Evolutionary conservation across 768 basidiomycete species (phyloP), one percentile per base, ranked within the genome.

Genomic region (Boletus sp.): DNA sequence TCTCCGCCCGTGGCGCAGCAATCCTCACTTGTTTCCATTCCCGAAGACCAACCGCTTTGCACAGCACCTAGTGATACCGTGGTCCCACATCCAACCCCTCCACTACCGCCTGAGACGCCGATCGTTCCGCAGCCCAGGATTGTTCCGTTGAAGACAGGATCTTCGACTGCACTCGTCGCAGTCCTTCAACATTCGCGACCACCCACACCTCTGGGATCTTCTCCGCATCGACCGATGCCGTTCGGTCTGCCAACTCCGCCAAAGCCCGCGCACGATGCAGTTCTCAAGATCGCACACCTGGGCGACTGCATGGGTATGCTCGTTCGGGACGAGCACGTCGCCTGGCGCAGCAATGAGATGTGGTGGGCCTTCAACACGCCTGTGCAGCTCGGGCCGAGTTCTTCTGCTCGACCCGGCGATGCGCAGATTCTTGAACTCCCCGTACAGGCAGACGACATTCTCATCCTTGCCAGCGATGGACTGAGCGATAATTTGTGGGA

Each of bases 331-430:
- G 83, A 89, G 45, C 78, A 83, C 52, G 85, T 97, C 44, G 83
- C 85, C 2, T 97, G 93, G 86, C 80, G 94, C 33, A 90, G 86
- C 48, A 83, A 90, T 42, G 95, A 97, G 72, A 95, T 96, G 91
- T 94, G 94, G 84, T 94, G 92, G 82, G 81, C 79, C 14, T 86
- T 86, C 71, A 86, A 86, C 63, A 82, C 80, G n/a, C 85, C 84
- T 0, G 76, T 80, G 30, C 85, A 86, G 63, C 83, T 88, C 32
- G 85, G 85, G 7, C 84, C 85, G 2, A 75, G 80, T 41, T 81
- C 81, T 2, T 73, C 80, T n/a, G 84, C 85, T 18, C 80, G 79
- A 28, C 87, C 90, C 15, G 67, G 78, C 18, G 82, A 90, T 48
- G 89, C 91, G 2, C 86, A 86, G 56, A 74, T 86, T 6, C 83